Evolutionary conservation across 768 basidiomycete genomes (phyloP).

Genomic region (Pleurotus giganteus): DNA sequence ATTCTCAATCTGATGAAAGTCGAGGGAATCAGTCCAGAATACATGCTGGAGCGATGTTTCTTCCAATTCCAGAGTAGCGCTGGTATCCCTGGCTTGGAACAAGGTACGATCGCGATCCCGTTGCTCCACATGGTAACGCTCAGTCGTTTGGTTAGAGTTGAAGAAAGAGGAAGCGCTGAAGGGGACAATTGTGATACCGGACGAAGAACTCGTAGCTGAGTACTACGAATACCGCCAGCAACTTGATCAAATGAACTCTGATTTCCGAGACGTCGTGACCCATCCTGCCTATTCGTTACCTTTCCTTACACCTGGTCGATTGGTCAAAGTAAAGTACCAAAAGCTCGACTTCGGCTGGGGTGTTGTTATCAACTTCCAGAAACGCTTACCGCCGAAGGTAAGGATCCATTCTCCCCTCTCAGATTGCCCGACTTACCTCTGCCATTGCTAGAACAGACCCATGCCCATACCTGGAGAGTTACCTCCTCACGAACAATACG

Average conservation of each 20-base stretch:
- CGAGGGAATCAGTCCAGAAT: slow-evolving; percentile 97
- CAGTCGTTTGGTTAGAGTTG: slow-evolving; percentile 54
- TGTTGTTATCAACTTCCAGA: slow-evolving; percentile 88
- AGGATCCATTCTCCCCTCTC: slow-evolving; percentile 10
- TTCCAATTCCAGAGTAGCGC: slow-evolving; percentile 97
- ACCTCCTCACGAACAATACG: slow-evolving; percentile 85
- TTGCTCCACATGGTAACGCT: background rate
- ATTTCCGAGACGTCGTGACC: slow-evolving; percentile 90
- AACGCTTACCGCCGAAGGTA: slow-evolving; percentile 81
- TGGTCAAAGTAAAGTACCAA: slow-evolving; percentile 88
- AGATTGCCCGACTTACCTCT: background rate
- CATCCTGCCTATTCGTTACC: slow-evolving; percentile 95
- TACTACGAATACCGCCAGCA: slow-evolving; percentile 95
- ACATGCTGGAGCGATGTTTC: slow-evolving; percentile 96
- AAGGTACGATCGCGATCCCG: slow-evolving; percentile 51
- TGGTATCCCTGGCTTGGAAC: slow-evolving; percentile 81
- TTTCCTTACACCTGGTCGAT: slow-evolving; percentile 87
- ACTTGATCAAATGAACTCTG: slow-evolving; percentile 82
- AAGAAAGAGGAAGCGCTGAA: slow-evolving; percentile 66
- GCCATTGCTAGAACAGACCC: slow-evolving; percentile 52
- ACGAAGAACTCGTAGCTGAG: slow-evolving; percentile 80
- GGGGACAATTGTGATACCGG: slow-evolving; percentile 67
- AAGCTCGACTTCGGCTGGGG: slow-evolving; percentile 97
- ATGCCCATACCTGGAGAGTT: slow-evolving; percentile 67
- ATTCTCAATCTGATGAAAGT: slow-evolving; percentile 97